Base-by-base conservation (phyloP, 768 basidiomycete species). In the Termitomyces sp. region DNA sequence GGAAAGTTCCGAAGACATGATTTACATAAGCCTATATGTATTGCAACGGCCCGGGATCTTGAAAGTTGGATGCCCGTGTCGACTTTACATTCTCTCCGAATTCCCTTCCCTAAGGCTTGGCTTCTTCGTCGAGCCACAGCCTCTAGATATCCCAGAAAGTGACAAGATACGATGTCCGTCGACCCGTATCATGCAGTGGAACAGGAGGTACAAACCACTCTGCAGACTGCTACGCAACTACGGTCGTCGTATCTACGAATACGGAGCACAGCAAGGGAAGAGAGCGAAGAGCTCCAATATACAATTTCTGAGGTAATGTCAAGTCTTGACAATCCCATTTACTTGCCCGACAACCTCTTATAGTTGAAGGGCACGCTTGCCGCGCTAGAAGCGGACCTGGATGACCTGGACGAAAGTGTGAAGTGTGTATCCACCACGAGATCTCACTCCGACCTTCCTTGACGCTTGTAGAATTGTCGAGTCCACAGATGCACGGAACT, bases 321-420 rank as follows among this genome's bases (percentile, higher is more conserved):
- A n/a, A 22, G 36, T 8, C 41, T 41, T 46, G 28, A 18, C 46
- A 52, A 50, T 49, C 7, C 18, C 10, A 28, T 36, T 44, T 36
- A 10, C 33, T 33, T 46, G 5, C 24, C 33, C 28, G 8, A 38
- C 18, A 10, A 38, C 24, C 54, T 16, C 33, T 55, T 66, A 4
- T 68, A 92, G 88, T 74, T 97, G 54, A 86, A 85, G 69, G 86
- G 85, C 0, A 89, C 89, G 1, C 79, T 98, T 9, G 80, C 84
- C 1, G 74, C 87, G 2, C 74, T 98, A 28, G 91, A 94, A 67
- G 88, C 88, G 0, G 95, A 98, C 73, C 68, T 96, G 24, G 92
- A 94, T 59, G 94, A 94, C 68, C 73, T 98, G n/a, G 94, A 97
- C 51, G 92, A 93, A 67, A 94, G 92, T 66, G 94, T 98, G 45